Base-by-base conservation (phyloP, 768 basidiomycete species). In the Naganishia vishniacii region DNA sequence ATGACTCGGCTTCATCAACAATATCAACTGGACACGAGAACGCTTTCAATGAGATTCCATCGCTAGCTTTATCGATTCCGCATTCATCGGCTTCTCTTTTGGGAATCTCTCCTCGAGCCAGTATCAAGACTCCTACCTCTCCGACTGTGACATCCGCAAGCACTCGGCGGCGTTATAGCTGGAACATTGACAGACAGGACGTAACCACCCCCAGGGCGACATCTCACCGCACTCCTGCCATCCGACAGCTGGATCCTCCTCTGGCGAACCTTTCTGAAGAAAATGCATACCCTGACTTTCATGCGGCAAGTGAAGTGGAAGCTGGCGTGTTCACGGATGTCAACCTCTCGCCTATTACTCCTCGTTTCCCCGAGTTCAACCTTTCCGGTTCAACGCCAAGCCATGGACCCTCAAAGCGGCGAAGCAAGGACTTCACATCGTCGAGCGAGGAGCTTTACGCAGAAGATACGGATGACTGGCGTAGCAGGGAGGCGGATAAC, bases 321-420 rank as follows among this genome's bases (percentile, higher is more conserved):
- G 53, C 53, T 16, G 53, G 37, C 9, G 12, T 40, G 11, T 56
- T 56, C 34, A 16, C 53, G n/a, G 53, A 56, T 56, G 53, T 56
- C n/a, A 13, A 23, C 2, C 26, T 56, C 12, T 56, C 53, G 20
- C 53, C 53, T 2, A 16, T 40, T 11, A 34, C 23, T 2, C 9
- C 37, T 23, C 23, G 40, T 7, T 37, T 37, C 4, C 25, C n/a
- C 18, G n/a, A 4, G 34, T 29, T 11, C 23, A 37, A 23, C 18
- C 31, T 18, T n/a, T 23, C 23, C n/a, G 7, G 13, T 1, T 4
- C 53, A 7, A 23, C 32, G 18, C 18, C 9, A 51, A 9, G 15
- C 32, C 49, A 4, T 29, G 18, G 32, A 2, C 25, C 7, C 15
- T 18, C 31, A 34, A 26, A 6, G 16, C 11, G 12, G 7, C 15